Conservation (phyloP, 2,329 filamentous ascomycete species). For the Nannizziopsis arthrosporioides region DNA sequence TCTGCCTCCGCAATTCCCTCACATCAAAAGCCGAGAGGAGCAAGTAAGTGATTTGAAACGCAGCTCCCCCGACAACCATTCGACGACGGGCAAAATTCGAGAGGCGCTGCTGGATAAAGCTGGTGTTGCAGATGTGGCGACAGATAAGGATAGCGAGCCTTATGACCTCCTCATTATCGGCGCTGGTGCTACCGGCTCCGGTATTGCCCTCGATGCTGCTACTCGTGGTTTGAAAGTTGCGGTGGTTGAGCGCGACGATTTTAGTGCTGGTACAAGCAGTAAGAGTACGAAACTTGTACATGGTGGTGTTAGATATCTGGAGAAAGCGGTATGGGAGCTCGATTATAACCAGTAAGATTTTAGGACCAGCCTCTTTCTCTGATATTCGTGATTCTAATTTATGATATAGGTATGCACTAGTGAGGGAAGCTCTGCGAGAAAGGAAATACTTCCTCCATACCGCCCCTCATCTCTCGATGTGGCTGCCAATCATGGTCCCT, state of each 20-base stretch:
- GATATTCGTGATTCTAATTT: background rate
- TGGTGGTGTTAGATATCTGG: slow-evolving; percentile 71
- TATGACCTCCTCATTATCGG: slow-evolving; percentile 73
- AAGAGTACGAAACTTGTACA: slow-evolving; percentile 83
- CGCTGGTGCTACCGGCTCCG: slow-evolving; percentile 65
- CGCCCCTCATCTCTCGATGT: slow-evolving; percentile 67
- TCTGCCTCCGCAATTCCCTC: slow-evolving; percentile 41
- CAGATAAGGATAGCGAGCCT: slow-evolving; percentile 37
- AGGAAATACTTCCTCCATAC: slow-evolving; percentile 74
- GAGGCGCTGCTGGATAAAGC: background rate
- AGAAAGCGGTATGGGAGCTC: slow-evolving; percentile 76
- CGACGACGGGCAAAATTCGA: background rate
- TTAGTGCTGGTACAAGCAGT: slow-evolving; percentile 68
- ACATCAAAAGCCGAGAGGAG: slow-evolving; percentile 39
- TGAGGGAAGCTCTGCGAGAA: slow-evolving; percentile 71
- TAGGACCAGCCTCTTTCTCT: background rate
- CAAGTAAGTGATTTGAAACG: slow-evolving; percentile 40
- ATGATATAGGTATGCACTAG: slow-evolving; percentile 48
- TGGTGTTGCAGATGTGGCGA: background rate
- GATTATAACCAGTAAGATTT: slow-evolving; percentile 61
- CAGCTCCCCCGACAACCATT: slow-evolving; percentile 11
- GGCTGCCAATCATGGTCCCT: slow-evolving; percentile 74
- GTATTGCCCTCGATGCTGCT: slow-evolving; percentile 69
- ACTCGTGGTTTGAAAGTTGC: slow-evolving; percentile 70
- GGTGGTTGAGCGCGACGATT: slow-evolving; percentile 71